Base-by-base conservation (phyloP, 768 basidiomycete genomes). In the Punctularia strigosozonata region DNA sequence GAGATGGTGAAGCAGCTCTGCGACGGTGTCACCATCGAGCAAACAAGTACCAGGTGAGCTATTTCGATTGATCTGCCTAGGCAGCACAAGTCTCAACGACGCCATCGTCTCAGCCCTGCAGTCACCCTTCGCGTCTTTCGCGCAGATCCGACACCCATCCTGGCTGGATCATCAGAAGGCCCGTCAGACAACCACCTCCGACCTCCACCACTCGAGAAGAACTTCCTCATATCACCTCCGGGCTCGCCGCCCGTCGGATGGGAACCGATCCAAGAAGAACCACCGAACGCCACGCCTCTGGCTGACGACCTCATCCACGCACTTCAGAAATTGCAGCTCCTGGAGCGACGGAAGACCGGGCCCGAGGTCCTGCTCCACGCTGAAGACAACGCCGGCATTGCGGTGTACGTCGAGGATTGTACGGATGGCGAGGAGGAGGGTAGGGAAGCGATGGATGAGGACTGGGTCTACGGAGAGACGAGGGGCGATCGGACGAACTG, bases 211-310 rank as follows among this genome's bases (percentile, higher is more conserved):
- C 48, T 79, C 26, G 84, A 91, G 49, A 89, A 89, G 61, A 98
- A 98, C 62, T 98, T 97, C 61, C 71, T 99, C 34, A 92, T 99
- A 46, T 98, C 95, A 0, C 95, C 95, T 0, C 95, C 95, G 3
- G 95, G 95, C 4, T 95, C 91, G 0, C 95, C 95, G 0, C 95
- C 95, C 0, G 79, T 92, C 1, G 95, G 92, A 3, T 99, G 95
- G 95, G 90, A 95, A 53, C 89, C 73, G 18, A 73, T 91, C 41
- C 65, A 65, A 36, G 94, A 98, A 58, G 90, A 92, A 6, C 87
- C 89, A 14, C 94, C 94, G 0, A 97, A 97, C 52, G 55, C 64
- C 3, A 61, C 71, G 2, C 81, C 90, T 4, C 72, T 95, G 19
- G 94, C 94, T 0, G 77, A 84, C 18, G 94, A 98, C 54, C 71